A percentile compares a stretch with the other conserved stretches of the same genome.
Evolutionary conservation across 176 grass and related monocot genomes (phyloP).

Genomic region (Miscanthus lutarioriparius): DNA sequence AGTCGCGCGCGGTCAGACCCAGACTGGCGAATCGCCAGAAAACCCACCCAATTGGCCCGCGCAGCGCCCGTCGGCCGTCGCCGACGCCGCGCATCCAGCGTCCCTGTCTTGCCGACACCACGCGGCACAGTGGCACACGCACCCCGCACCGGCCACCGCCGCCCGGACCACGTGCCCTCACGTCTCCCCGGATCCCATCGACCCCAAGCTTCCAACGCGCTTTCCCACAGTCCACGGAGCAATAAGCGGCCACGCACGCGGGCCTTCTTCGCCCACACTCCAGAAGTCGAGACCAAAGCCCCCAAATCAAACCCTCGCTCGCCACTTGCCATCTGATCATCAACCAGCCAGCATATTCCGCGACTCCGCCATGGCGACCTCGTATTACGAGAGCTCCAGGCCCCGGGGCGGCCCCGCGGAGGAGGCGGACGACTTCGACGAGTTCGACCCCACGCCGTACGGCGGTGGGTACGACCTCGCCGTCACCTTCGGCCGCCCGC

Average conservation of each 20-base stretch:
- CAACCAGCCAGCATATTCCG: not conserved
- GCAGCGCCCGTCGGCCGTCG: not conserved
- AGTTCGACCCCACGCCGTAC: constrained; percentile 90
- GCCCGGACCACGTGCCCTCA: constrained; percentile 28
- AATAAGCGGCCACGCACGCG: not conserved
- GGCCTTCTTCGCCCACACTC: too few relatives aligned
- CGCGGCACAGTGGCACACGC: not conserved
- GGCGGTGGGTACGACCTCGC: constrained; percentile 83
- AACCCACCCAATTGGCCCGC: too few relatives aligned
- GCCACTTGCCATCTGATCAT: constrained; percentile 13
- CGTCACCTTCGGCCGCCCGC: constrained; percentile 72
- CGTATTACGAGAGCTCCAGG: not conserved
- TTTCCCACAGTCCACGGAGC: not conserved
- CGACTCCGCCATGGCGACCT: constrained; percentile 37
- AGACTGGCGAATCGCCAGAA: too few relatives aligned
- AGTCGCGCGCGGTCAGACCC: too few relatives aligned
- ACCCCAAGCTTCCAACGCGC: not conserved
- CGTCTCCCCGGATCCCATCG: constrained; percentile 13
- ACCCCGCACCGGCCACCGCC: not conserved
- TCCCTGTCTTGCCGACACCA: not conserved
- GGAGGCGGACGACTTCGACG: constrained; percentile 75
- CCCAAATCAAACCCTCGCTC: not conserved
- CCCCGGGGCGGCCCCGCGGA: constrained; percentile 29
- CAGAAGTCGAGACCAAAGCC: not conserved
- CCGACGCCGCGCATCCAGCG: constrained; percentile 15